Evolutionary conservation across 345 rosid species (phyloP).

Genomic region (Citropsis articulata): DNA sequence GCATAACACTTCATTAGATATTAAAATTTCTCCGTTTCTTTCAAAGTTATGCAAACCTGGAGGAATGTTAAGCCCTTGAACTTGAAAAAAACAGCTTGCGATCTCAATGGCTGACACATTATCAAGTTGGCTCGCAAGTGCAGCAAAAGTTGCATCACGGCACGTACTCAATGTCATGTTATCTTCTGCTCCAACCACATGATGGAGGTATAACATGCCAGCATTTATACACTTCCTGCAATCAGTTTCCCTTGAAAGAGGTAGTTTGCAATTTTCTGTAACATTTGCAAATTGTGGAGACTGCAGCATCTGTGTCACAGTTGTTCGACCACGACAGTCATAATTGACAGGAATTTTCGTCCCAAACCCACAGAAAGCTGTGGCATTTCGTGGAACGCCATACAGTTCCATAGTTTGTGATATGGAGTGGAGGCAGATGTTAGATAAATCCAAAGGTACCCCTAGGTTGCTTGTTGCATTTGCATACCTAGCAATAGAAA

Average conservation of each 20-base stretch:
- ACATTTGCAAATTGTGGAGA: conserved; percentile 66
- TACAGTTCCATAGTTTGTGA: conserved; percentile 65
- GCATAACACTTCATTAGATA: not conserved
- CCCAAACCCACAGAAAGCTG: conserved; percentile 77
- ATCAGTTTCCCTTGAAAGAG: conserved; percentile 44
- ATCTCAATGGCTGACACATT: conserved; percentile 51
- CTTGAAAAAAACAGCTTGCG: conserved; percentile 85
- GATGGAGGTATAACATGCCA: conserved; percentile 67
- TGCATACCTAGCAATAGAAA: conserved; percentile 72
- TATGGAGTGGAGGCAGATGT: conserved; percentile 60
- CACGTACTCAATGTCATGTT: conserved; percentile 78
- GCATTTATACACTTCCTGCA: conserved; percentile 83
- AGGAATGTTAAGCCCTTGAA: conserved; percentile 54
- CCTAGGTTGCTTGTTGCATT: conserved; percentile 71
- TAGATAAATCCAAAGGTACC: conserved; percentile 47
- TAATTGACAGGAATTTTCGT: conserved; percentile 76
- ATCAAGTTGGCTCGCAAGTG: conserved; percentile 74
- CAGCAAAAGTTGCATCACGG: conserved; percentile 82
- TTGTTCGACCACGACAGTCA: conserved; percentile 67
- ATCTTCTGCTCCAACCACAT: conserved; percentile 49
- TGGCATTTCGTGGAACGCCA: conserved; percentile 81
- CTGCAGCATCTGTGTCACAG: conserved; percentile 72
- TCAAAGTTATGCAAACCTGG: conserved; percentile 41
- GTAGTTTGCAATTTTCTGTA: conserved; percentile 54
- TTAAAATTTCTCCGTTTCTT: not conserved